Base-by-base conservation (phyloP, 2,329 filamentous ascomycete species). In the Beauveria varroae region DNA sequence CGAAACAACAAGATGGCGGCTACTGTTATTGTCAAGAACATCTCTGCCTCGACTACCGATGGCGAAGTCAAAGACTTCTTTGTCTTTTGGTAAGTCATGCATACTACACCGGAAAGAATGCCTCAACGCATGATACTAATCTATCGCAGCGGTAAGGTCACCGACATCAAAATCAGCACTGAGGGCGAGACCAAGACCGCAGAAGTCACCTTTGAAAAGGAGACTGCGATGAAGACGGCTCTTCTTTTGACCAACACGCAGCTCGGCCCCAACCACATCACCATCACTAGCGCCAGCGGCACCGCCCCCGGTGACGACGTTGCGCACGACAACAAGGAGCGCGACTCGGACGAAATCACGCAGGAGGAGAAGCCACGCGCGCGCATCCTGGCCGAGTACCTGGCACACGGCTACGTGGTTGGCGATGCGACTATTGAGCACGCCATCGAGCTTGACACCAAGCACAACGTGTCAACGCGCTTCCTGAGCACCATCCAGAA, bases 331-430 rank as follows among this genome's bases (percentile, higher is more conserved):
- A 80, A 79, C 63, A 78, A 81, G 63, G 83, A 87, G 63, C 80
- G 79, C 63, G 81, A 85, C 72, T 77, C 77, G 57, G 81, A 91
- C 68, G 85, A 92, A 68, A 87, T 98, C 69, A 86, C 88, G 16
- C 95, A 99, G 73, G 95, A 99, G 77, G 92, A 98, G 81, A 99
- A 99, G 83, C 95, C 95, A 18, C 89, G 93, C 69, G 86, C 90
- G 46, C 91, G 95, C 69, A 96, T 99, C 74, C 76, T 97, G 56
- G 95, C 95, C 66, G 95, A 99, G 79, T 97, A 98, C 76, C 88
- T 99, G 40, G 93, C 95, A 12, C 91, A 97, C 70, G 95, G 95
- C 68, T 99, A 99, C 78, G 84, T 87, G 44, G 81, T 98, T 66
- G 92, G 84, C 34, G 85, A 87, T 62, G 80, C 75, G 30, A 90